These are phyloP conservation scores for Candida ovalis DNA, from an alignment of 805 yeast genomes.

Conservation along the genomic window DNA sequence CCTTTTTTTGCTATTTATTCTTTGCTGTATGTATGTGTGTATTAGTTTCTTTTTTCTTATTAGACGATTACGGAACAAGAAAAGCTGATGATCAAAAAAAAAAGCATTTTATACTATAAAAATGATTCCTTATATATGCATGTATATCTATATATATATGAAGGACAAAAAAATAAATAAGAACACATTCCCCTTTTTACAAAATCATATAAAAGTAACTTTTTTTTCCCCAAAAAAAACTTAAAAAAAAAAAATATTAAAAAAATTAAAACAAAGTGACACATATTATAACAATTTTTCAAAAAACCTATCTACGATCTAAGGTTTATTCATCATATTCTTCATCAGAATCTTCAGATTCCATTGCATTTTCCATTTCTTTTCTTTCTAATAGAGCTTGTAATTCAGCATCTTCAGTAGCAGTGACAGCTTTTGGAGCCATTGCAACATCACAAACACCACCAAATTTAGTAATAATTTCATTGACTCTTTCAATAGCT, in stretches of 20 bases:
- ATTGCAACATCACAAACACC: slow-evolving; percentile 90
- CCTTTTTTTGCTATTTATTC: too few species aligned
- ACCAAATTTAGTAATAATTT: slow-evolving; percentile 65
- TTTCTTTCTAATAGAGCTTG: slow-evolving; percentile 93
- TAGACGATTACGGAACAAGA: too few species aligned
- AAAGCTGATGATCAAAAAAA: too few species aligned
- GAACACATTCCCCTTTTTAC: background rate
- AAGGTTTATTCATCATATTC: slow-evolving; percentile 26
- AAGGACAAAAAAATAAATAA: background rate
- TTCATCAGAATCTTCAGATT: slow-evolving; percentile 55
- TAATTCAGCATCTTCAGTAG: slow-evolving; percentile 96
- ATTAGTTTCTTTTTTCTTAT: too few species aligned
- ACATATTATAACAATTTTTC: background rate
- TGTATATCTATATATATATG: background rate
- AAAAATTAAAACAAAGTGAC: background rate
- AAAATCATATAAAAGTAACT: background rate
- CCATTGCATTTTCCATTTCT: slow-evolving; percentile 83
- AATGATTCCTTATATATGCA: background rate
- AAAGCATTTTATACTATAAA: background rate
- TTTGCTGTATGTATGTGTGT: background rate
- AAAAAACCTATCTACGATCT: background rate
- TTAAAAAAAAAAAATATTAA: background rate
- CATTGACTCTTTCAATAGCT: slow-evolving; percentile 75
- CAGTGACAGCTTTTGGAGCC: slow-evolving; percentile 99
- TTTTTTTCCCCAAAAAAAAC: background rate